A percentile compares a stretch with the other conserved stretches of the same genome.
These are phyloP conservation scores for Poa pratensis DNA, from an alignment of 176 grass and related monocot species.

Conservation along the genomic window DNA sequence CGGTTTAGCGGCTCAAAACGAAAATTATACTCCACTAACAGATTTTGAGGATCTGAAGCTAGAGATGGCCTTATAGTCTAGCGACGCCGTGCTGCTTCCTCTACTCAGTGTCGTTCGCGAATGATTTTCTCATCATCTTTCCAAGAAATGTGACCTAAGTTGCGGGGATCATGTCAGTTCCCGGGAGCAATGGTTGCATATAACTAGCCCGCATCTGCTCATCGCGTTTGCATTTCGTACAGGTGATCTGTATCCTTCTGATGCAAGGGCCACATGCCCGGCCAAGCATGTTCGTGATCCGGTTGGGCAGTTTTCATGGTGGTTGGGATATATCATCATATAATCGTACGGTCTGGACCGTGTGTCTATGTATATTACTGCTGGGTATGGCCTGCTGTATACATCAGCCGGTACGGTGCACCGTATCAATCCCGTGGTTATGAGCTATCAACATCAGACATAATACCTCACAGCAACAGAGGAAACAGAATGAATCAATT, in stretches of 20 bases:
- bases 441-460: conserved; percentile 5
- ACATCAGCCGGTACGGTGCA: conserved; percentile 21
- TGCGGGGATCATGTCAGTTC: conserved; percentile 24
- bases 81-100: too few relatives aligned
- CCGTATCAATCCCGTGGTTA: conserved; percentile 30
- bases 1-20: too few relatives aligned
- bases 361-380: not conserved
- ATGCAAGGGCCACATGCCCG: not conserved
- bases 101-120: not conserved
- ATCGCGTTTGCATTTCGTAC: conserved; percentile 22
- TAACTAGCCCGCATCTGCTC: not conserved
- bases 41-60: too few relatives aligned
- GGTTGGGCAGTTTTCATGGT: conserved; percentile 3
- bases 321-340: conserved; percentile 37
- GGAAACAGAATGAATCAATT: conserved; percentile 8
- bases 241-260: conserved; percentile 23
- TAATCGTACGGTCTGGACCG: conserved; percentile 4
- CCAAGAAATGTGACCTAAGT: not conserved
- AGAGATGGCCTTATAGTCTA: too few relatives aligned
- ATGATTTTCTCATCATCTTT: not conserved
- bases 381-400: not conserved
- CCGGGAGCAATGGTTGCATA: not conserved
- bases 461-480: not conserved
- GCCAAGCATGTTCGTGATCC: conserved; percentile 12
- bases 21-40: too few relatives aligned